phyloP scores from a whole-genome alignment of 306 rosid species.

The Luffa acutangula region DNA sequence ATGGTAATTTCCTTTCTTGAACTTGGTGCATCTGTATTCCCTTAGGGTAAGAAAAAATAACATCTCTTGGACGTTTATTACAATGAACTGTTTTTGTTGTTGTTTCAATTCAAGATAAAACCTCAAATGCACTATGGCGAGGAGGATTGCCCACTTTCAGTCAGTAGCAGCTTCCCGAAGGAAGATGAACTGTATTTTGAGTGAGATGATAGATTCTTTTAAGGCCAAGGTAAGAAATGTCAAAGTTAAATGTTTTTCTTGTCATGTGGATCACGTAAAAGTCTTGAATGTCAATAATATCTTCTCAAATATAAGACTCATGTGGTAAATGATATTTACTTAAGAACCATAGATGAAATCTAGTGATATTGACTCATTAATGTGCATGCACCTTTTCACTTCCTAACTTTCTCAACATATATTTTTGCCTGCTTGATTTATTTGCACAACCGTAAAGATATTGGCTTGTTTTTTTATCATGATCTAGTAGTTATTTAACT shows the following conservation, averaged over 20 bases:
- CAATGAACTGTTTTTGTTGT: not conserved
- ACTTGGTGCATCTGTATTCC: not conserved
- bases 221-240: constrained; percentile 70
- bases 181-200: constrained; percentile 92
- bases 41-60: constrained; percentile 4
- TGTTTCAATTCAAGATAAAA: constrained; percentile 83
- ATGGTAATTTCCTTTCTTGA: constrained; percentile 44
- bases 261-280: not conserved
- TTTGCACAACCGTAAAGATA: not conserved
- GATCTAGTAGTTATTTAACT: constrained; percentile 13
- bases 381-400: not conserved
- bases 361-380: not conserved
- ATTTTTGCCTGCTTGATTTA: not conserved
- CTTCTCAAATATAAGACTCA: not conserved
- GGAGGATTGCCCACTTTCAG: constrained; percentile 79
- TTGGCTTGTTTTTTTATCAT: not conserved
- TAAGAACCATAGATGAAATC: not conserved
- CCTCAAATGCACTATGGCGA: constrained; percentile 81
- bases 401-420: not conserved
- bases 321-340: not conserved
- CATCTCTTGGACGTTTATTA: constrained; percentile 5
- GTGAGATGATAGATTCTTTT: constrained; percentile 79
- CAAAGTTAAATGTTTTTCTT: constrained; percentile 10
- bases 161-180: constrained; percentile 63
- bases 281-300: not conserved